Conservation (phyloP, 768 basidiomycete genomes). For the Phylloporus scabripes region DNA sequence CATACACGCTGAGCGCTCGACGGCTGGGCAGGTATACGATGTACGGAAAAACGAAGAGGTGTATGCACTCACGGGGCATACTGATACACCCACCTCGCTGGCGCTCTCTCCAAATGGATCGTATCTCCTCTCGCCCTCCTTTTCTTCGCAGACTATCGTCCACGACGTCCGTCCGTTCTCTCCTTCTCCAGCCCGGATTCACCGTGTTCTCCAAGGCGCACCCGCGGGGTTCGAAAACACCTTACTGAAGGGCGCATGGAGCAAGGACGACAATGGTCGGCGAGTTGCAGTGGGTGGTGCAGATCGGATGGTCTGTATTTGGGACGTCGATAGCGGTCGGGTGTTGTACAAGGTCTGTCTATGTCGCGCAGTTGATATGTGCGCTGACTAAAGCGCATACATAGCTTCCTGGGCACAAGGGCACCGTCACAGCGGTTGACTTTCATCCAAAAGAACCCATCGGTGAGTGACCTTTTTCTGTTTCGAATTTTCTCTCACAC, state of each 20-base stretch:
- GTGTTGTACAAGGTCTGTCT: slow-evolving; percentile 69
- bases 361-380: not conserved
- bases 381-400: not conserved
- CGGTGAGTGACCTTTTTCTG: slow-evolving; percentile 46
- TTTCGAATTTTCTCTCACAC: slow-evolving; percentile 4
- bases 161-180: slow-evolving; percentile 95
- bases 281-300: slow-evolving; percentile 87
- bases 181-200: slow-evolving; percentile 72
- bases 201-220: slow-evolving; percentile 74
- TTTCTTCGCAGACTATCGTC: slow-evolving; percentile 85
- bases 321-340: slow-evolving; percentile 77
- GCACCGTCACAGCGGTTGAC: slow-evolving; percentile 92
- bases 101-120: slow-evolving; percentile 83
- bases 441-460: slow-evolving; percentile 97
- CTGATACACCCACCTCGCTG: slow-evolving; percentile 92
- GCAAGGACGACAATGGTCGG: slow-evolving; percentile 73
- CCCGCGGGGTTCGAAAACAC: slow-evolving; percentile 94
- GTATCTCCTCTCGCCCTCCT: slow-evolving; percentile 84
- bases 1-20: not conserved
- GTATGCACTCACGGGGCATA: slow-evolving; percentile 77
- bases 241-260: slow-evolving; percentile 83
- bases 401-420: slow-evolving; percentile 92
- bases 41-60: slow-evolving; percentile 79
- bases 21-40: slow-evolving; percentile 69
- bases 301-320: slow-evolving; percentile 79